Evolutionary conservation across 139 green algal species (phyloP).

Genomic region (Desmodesmus armatus): DNA sequence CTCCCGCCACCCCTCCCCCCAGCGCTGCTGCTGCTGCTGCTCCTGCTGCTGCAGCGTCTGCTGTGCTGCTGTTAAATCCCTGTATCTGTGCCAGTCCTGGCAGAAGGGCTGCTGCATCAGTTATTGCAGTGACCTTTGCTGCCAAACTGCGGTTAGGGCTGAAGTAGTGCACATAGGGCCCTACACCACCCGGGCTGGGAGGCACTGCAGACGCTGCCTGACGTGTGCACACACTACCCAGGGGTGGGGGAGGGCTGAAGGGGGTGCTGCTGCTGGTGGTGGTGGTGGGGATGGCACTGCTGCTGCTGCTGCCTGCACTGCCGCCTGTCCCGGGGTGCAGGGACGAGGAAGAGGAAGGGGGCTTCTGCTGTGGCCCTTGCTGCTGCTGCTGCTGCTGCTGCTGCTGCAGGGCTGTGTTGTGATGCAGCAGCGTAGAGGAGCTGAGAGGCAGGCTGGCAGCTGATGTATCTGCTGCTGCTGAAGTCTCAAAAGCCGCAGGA

Average conservation of each 20-base stretch:
- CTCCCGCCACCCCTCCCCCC: background rate
- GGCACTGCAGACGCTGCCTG: too few relatives aligned
- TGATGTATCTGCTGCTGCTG: background rate
- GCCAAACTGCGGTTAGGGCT: too few relatives aligned
- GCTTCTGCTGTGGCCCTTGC: background rate
- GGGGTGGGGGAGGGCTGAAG: too few relatives aligned
- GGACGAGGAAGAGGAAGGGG: too few relatives aligned
- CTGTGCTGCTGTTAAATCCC: background rate
- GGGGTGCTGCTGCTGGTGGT: too few relatives aligned
- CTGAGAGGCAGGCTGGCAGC: background rate
- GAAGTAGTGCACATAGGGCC: constrained; percentile 35
- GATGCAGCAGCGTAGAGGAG: background rate
- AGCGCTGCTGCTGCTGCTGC: background rate
- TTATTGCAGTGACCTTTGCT: too few relatives aligned
- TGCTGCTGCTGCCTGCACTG: background rate
- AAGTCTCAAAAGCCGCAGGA: background rate
- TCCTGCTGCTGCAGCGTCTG: background rate
- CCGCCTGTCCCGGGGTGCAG: background rate
- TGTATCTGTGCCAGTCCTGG: background rate
- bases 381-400: background rate
- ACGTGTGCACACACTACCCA: too few relatives aligned
- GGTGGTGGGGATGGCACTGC: too few relatives aligned
- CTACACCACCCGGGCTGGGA: too few relatives aligned
- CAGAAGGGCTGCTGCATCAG: background rate
- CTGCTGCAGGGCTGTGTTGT: background rate